Conservation (phyloP, 2,329 filamentous ascomycete species). For the Clonostachys solani region DNA sequence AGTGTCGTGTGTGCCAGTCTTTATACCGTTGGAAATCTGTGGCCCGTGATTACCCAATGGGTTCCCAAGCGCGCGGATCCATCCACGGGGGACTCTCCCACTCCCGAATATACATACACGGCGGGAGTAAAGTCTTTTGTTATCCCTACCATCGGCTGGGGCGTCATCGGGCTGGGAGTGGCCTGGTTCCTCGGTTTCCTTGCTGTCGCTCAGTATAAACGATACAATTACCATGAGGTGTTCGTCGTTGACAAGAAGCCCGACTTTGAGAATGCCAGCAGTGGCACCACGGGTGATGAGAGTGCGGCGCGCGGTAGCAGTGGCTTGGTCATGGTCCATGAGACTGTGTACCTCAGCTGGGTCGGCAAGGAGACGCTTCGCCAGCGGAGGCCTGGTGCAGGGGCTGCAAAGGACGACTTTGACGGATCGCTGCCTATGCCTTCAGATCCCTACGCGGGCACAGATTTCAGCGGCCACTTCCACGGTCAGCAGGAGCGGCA, state of each 20-base stretch:
- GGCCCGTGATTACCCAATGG: not conserved
- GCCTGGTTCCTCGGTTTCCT: not conserved
- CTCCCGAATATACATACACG: not conserved
- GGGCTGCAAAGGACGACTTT: not conserved
- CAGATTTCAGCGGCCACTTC: not conserved
- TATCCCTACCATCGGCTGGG: not conserved
- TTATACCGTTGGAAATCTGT: not conserved
- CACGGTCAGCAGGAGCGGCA: not conserved
- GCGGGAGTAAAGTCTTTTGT: not conserved
- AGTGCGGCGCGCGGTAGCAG: slow-evolving; percentile 8
- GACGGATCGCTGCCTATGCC: not conserved
- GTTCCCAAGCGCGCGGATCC: not conserved
- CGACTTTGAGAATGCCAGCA: slow-evolving; percentile 21
- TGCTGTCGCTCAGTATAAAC: slow-evolving; percentile 16
- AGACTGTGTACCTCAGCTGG: slow-evolving; percentile 28
- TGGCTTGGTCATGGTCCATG: slow-evolving; percentile 24
- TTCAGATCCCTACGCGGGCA: not conserved
- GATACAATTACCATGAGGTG: slow-evolving; percentile 19
- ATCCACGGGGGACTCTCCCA: not conserved
- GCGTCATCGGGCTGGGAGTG: not conserved
- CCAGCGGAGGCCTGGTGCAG: not conserved
- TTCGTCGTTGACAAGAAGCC: slow-evolving; percentile 26
- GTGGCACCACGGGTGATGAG: slow-evolving; percentile 5
- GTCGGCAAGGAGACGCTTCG: slow-evolving; percentile 17
- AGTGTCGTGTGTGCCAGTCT: not conserved